Percentiles rank a stretch among this genome's conserved stretches.
Conservation (phyloP, 2,329 filamentous ascomycete genomes). For the Sarocladiaceae sp. region DNA sequence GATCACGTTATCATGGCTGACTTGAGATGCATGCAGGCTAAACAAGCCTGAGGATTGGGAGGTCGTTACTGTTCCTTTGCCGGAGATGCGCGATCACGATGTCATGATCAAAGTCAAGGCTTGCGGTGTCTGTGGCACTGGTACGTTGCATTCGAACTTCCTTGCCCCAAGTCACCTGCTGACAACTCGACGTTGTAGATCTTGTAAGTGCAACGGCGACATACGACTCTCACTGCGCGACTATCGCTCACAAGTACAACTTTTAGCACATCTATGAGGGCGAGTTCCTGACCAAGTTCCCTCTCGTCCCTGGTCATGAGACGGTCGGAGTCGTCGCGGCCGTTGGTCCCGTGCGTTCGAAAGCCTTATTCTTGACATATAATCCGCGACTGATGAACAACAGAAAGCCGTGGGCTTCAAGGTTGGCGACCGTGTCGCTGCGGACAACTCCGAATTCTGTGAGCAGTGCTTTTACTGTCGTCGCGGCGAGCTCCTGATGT, state of each 20-base stretch:
- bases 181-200: conserved; percentile 23
- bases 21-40: conserved; percentile 33
- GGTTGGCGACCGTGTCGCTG: conserved; percentile 56
- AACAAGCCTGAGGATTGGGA: conserved; percentile 56
- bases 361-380: background rate
- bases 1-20: conserved; percentile 10
- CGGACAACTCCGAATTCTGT: conserved; percentile 48
- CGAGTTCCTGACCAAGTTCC: conserved; percentile 59
- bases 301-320: conserved; percentile 62
- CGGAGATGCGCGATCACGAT: conserved; percentile 52
- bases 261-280: conserved; percentile 56
- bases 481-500: conserved; percentile 60
- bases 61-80: conserved; percentile 57
- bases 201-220: conserved; percentile 21
- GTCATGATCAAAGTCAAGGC: conserved; percentile 62
- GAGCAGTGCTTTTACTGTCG: conserved; percentile 69
- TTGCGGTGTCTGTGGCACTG: conserved; percentile 56
- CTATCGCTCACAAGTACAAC: background rate
- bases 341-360: conserved; percentile 33
- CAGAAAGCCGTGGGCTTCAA: conserved; percentile 52
- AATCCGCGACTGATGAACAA: background rate
- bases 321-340: conserved; percentile 60
- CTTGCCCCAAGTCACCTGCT: conserved; percentile 14
- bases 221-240: background rate
- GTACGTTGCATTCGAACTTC: conserved; percentile 25